These are phyloP conservation scores for Xerocomellus intermedius DNA, from an alignment of 768 basidiomycete species.

Conservation along the genomic window DNA sequence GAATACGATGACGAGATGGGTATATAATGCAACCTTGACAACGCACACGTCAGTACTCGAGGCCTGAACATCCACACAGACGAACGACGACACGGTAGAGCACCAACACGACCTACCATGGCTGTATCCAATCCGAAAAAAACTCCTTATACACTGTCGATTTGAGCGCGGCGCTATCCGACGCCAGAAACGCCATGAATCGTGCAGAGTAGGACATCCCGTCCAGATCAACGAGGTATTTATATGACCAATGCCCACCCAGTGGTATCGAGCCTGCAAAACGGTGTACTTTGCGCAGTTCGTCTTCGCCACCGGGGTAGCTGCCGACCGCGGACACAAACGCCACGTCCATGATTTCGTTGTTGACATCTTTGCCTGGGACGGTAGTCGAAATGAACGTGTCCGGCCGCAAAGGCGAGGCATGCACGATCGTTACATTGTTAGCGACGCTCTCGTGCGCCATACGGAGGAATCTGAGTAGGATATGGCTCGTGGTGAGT, in stretches of 20 bases:
- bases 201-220: conserved; percentile 94
- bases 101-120: conserved; percentile 54
- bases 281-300: conserved; percentile 61
- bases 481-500: neutral
- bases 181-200: conserved; percentile 81
- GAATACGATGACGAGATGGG: conserved; percentile 83
- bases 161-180: conserved; percentile 88
- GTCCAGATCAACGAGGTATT: conserved; percentile 89
- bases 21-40: conserved; percentile 85
- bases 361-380: conserved; percentile 60
- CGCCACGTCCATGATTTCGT: conserved; percentile 81
- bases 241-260: conserved; percentile 88
- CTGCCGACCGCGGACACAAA: conserved; percentile 78
- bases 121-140: conserved; percentile 89
- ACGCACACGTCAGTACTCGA: neutral
- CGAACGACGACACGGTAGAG: neutral
- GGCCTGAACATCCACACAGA: neutral
- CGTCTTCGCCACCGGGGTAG: conserved; percentile 74
- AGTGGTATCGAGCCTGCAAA: conserved; percentile 77
- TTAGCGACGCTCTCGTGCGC: conserved; percentile 48
- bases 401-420: conserved; percentile 58
- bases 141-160: conserved; percentile 90
- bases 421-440: conserved; percentile 67
- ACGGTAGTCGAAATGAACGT: conserved; percentile 61
- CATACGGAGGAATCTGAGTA: conserved; percentile 68